These are phyloP conservation scores for Daldinia bambusicola DNA, from an alignment of 495 filamentous ascomycete species.

Conservation along the genomic window DNA sequence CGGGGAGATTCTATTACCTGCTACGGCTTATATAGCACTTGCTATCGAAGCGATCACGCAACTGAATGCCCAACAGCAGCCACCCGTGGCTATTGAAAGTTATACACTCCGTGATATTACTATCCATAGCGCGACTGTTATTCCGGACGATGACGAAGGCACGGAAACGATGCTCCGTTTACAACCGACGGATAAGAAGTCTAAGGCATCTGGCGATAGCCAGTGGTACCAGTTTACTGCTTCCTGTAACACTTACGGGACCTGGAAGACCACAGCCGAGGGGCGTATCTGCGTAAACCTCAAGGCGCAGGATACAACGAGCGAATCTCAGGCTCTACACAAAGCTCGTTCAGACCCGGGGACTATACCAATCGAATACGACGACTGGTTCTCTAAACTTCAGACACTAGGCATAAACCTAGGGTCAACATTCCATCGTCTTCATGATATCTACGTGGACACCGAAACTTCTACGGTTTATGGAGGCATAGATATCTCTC, in stretches of 20 bases:
- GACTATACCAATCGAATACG: neutral
- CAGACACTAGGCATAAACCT: neutral
- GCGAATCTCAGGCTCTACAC: neutral
- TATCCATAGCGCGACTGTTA: conserved; percentile 48
- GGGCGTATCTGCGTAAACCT: neutral
- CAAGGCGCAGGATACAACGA: neutral
- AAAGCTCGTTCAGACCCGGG: neutral
- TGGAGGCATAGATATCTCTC: neutral
- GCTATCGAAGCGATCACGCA: conserved; percentile 58
- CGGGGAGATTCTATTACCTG: conserved; percentile 59
- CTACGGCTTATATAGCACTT: conserved; percentile 58
- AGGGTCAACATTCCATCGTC: neutral
- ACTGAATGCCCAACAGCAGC: conserved; percentile 6
- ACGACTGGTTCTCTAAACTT: neutral
- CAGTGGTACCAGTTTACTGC: conserved; percentile 48
- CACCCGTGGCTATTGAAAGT: conserved; percentile 10
- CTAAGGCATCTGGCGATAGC: neutral
- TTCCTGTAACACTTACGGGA: neutral
- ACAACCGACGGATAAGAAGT: neutral
- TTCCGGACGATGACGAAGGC: conserved; percentile 20
- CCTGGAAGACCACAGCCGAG: neutral
- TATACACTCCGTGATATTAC: conserved; percentile 48
- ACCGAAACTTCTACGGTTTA: conserved; percentile 42
- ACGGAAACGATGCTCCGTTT: conserved; percentile 37
- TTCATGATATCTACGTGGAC: conserved; percentile 42